phyloP scores from a whole-genome alignment of 305 asterid species.

The Fraxinus angustifolia region DNA sequence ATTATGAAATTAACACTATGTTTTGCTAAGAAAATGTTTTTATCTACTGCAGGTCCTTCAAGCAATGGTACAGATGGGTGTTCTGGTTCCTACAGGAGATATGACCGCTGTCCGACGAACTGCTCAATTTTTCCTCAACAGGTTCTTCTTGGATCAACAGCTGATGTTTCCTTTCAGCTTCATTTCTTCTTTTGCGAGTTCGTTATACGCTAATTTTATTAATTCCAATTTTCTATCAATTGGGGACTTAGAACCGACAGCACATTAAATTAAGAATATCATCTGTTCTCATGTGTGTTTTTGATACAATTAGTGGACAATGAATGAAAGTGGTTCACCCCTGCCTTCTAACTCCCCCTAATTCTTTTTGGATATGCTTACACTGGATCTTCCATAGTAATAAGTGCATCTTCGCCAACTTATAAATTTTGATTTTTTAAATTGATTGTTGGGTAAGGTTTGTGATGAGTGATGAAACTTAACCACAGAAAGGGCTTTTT shows the following conservation, averaged over 20 bases:
- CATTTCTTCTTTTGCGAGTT: not conserved
- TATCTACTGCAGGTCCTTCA: slow-evolving; percentile 68
- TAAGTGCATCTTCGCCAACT: not conserved
- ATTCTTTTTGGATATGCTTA: not conserved
- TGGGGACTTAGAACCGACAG: not conserved
- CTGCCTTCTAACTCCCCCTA: not conserved
- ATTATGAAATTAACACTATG: not conserved
- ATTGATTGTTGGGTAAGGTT: not conserved
- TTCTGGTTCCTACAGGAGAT: slow-evolving; percentile 95
- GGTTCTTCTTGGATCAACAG: slow-evolving; percentile 36
- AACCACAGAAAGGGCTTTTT: not conserved
- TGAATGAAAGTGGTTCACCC: not conserved
- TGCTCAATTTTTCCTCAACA: slow-evolving; percentile 90
- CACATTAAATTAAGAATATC: not conserved
- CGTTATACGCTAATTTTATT: not conserved
- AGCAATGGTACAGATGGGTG: slow-evolving; percentile 97
- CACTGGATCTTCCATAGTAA: not conserved
- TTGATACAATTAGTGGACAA: not conserved
- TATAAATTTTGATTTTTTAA: not conserved
- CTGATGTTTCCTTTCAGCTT: not conserved
- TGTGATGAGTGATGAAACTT: not conserved
- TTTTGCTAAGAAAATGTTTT: slow-evolving; percentile 1
- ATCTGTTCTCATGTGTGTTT: not conserved
- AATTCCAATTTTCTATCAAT: not conserved
- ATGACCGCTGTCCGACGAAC: slow-evolving; percentile 96